Percentiles rank a stretch among this genome's conserved stretches.
phyloP scores from a whole-genome alignment of 106 monocot genomes.

The Dioscorea alata region DNA sequence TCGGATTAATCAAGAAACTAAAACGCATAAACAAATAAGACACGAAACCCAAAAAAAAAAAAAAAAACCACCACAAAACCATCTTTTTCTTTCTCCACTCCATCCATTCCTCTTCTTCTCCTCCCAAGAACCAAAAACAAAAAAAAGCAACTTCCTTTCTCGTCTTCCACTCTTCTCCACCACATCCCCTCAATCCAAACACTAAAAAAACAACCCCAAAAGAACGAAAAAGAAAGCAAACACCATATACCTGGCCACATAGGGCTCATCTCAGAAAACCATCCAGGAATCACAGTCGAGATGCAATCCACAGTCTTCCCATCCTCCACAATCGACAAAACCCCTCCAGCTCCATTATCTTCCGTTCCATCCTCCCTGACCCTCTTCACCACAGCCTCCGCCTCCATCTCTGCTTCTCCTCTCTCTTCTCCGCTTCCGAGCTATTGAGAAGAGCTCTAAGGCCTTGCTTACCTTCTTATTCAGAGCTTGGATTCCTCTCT shows the following conservation, averaged over 20 bases:
- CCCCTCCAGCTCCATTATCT: not conserved
- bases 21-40: too few species aligned
- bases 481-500: not conserved
- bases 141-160: too few species aligned
- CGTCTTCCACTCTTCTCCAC: too few species aligned
- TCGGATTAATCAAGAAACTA: too few species aligned
- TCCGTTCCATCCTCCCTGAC: constrained; percentile 2
- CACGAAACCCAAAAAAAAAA: too few species aligned
- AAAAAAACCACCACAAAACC: too few species aligned
- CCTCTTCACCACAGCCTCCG: constrained; percentile 14
- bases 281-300: constrained; percentile 56
- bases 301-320: constrained; percentile 19
- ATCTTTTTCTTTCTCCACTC: too few species aligned
- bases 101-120: too few species aligned
- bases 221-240: too few species aligned
- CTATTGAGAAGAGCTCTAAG: not conserved
- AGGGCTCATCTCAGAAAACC: constrained; percentile 75
- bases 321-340: not conserved
- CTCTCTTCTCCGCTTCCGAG: not conserved
- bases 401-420: not conserved
- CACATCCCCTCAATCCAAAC: too few species aligned
- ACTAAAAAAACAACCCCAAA: too few species aligned
- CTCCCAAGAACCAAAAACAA: too few species aligned
- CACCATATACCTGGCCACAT: constrained; percentile 58
- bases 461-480: not conserved